These are phyloP conservation scores for Litsea cubeba DNA, from an alignment of 164 flowering plant species.

Conservation along the genomic window DNA sequence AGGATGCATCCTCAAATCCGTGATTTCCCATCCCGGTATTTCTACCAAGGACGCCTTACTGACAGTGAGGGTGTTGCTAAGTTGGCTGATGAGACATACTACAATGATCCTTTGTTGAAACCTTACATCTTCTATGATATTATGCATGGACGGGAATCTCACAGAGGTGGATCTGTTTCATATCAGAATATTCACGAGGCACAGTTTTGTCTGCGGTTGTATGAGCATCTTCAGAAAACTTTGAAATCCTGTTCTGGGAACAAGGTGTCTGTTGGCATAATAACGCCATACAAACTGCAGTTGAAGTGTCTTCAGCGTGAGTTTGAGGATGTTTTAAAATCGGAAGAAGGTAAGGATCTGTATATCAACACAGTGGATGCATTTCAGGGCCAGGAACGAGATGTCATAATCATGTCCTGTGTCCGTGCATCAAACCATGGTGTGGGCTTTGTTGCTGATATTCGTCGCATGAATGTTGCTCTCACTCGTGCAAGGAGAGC, in stretches of 20 bases:
- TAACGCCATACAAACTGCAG: constrained; percentile 95
- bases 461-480: constrained; percentile 98
- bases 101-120: constrained; percentile 67
- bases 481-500: constrained; percentile 95
- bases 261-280: constrained; percentile 84
- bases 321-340: constrained; percentile 66
- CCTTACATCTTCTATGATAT: constrained; percentile 86
- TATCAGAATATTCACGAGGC: constrained; percentile 89
- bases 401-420: constrained; percentile 97
- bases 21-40: constrained; percentile 90
- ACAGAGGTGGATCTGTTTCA: constrained; percentile 87
- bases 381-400: constrained; percentile 97
- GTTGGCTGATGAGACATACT: constrained; percentile 73
- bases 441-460: constrained; percentile 96
- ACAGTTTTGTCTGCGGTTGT: constrained; percentile 69
- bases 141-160: constrained; percentile 86
- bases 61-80: constrained; percentile 79
- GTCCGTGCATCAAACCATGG: constrained; percentile 93
- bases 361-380: constrained; percentile 99
- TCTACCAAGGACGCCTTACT: constrained; percentile 89
- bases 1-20: constrained; percentile 96
- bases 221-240: constrained; percentile 83
- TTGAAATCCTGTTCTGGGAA: constrained; percentile 46
- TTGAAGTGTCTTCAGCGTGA: constrained; percentile 84
- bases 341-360: constrained; percentile 87